Evolutionary conservation across 2,329 filamentous ascomycete genomes (phyloP).

Genomic region (Nothomitra cinnamomea): DNA sequence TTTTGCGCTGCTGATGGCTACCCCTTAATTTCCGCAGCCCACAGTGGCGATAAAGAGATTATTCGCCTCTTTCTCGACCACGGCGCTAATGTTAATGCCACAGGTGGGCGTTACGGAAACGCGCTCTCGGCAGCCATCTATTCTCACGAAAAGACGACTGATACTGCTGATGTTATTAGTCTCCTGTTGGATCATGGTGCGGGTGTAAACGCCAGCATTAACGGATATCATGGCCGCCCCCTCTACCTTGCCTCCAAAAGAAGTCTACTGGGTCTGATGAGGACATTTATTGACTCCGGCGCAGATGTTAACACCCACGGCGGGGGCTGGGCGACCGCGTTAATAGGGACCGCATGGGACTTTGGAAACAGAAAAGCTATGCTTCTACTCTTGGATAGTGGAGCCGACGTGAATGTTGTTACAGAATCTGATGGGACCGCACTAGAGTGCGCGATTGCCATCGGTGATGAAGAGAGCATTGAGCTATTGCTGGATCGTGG

Average conservation of each 20-base stretch:
- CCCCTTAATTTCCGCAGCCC: slow-evolving; percentile 12
- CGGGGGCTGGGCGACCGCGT: too few species aligned
- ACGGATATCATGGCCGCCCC: too few species aligned
- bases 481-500: neutral
- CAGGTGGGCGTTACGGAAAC: slow-evolving; percentile 4
- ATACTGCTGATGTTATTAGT: too few species aligned
- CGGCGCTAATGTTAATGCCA: slow-evolving; percentile 8
- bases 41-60: slow-evolving; percentile 6
- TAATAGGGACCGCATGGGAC: neutral
- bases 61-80: slow-evolving; percentile 7
- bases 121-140: slow-evolving; percentile 8
- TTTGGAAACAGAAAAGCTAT: neutral
- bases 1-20: slow-evolving; percentile 8
- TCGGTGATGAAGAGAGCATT: neutral
- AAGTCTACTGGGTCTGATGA: too few species aligned
- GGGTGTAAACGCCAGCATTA: too few species aligned
- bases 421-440: neutral
- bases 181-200: too few species aligned
- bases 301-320: too few species aligned
- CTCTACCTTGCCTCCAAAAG: too few species aligned
- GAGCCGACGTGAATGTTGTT: neutral
- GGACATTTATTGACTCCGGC: too few species aligned
- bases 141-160: too few species aligned
- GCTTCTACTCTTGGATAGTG: neutral
- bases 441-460: neutral